phyloP scores from a whole-genome alignment of 75 land plant genomes.

The Cupressus sempervirens region DNA sequence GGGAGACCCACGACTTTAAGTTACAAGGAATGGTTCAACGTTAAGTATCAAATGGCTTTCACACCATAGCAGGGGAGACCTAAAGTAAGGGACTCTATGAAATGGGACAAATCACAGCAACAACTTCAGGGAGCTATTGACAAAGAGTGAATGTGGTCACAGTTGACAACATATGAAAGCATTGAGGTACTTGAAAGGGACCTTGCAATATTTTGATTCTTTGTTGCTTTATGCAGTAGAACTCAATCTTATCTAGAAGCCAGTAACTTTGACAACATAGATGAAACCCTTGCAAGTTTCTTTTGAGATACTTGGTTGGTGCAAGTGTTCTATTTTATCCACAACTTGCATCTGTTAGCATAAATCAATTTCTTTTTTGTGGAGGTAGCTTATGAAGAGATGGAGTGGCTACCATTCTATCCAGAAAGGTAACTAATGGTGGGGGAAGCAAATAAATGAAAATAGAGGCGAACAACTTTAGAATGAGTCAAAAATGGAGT shows the following conservation, averaged over 20 bases:
- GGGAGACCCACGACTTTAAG: no score
- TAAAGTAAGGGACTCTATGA: no score
- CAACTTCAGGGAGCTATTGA: conserved; percentile 71
- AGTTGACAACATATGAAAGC: conserved; percentile 77
- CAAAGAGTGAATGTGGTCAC: conserved; percentile 82
- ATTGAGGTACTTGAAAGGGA: conserved; percentile 97
- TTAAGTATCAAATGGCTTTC: no score
- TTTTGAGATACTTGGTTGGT: conserved; percentile 87
- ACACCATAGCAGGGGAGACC: no score
- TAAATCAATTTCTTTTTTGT: conserved; percentile 93
- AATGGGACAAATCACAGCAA: no score
- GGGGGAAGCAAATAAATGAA: conserved; percentile 31
- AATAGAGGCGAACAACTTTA: conserved; percentile 29
- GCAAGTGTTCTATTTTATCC: conserved; percentile 89
- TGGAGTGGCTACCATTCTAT: conserved; percentile 96
- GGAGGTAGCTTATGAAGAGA: conserved; percentile 97
- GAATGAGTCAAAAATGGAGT: conserved; percentile 38
- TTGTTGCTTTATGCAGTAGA: conserved; percentile 85
- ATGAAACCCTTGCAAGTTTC: conserved; percentile 63
- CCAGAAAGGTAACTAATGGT: conserved; percentile 24
- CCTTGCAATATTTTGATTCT: conserved; percentile 92
- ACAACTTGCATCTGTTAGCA: conserved; percentile 82
- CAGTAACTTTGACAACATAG: conserved; percentile 46
- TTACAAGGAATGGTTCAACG: no score
- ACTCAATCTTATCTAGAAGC: conserved; percentile 57